Evolutionary conservation across 257 asterid genomes (phyloP).

Genomic region (Nicotiana benthamiana): DNA sequence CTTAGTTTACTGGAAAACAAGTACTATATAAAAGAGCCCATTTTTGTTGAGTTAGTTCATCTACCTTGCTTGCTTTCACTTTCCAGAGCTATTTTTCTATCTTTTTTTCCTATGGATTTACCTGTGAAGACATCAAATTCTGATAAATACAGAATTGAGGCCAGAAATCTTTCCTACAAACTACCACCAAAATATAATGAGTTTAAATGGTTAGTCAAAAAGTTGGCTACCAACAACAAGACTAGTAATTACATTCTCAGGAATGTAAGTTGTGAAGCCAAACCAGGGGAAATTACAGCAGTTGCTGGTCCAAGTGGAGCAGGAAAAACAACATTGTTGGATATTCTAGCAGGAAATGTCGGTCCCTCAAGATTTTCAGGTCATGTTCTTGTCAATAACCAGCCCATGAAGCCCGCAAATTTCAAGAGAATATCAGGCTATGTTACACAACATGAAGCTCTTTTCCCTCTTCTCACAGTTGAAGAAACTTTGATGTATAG

Average conservation of each 20-base stretch:
- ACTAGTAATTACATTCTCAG: constrained; percentile 28
- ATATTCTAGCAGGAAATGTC: constrained; percentile 45
- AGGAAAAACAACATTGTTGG: constrained; percentile 70
- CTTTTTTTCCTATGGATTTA: constrained; percentile 38
- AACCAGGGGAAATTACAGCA: constrained; percentile 63
- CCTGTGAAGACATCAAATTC: constrained; percentile 20
- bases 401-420: constrained; percentile 29
- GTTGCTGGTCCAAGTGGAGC: constrained; percentile 86
- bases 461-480: constrained; percentile 68
- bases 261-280: constrained; percentile 50
- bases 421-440: constrained; percentile 57
- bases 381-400: constrained; percentile 40
- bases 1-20: neutral
- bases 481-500: constrained; percentile 57
- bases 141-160: constrained; percentile 29
- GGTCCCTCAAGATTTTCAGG: constrained; percentile 30
- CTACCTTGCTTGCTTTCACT: constrained; percentile 18
- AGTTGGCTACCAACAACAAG: neutral
- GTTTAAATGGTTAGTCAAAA: constrained; percentile 14
- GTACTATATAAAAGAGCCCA: constrained; percentile 17
- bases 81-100: neutral
- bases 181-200: constrained; percentile 21
- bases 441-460: constrained; percentile 68
- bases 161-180: constrained; percentile 40
- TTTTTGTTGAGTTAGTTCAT: constrained; percentile 33